These are phyloP conservation scores for Dactylellina sp. DNA, from an alignment of 2,329 filamentous ascomycete species.

Conservation along the genomic window DNA sequence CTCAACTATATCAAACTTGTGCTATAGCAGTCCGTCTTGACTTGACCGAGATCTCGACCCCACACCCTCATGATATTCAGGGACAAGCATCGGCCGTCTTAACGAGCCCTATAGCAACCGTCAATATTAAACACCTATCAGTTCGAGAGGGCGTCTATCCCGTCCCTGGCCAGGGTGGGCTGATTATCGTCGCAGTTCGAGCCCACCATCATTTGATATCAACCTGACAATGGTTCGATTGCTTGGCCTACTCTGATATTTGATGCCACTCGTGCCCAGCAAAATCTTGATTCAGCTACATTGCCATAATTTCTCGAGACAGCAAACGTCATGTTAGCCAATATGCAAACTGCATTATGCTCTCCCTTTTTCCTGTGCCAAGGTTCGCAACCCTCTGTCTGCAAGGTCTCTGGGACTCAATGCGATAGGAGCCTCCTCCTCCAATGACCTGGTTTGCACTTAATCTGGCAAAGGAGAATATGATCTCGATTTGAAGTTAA, in stretches of 20 bases:
- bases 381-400: constrained; percentile 4
- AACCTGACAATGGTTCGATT: constrained; percentile 40
- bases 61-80: constrained; percentile 37
- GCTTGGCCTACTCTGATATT: constrained; percentile 5
- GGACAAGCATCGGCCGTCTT: constrained; percentile 29
- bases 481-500: constrained; percentile 42
- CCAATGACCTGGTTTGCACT: constrained; percentile 37
- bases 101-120: constrained; percentile 27
- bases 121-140: constrained; percentile 24
- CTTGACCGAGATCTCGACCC: constrained; percentile 22
- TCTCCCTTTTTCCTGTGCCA: constrained; percentile 2
- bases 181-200: constrained; percentile 37
- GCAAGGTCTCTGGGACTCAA: neutral
- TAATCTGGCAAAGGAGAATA: constrained; percentile 33
- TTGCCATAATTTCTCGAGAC: constrained; percentile 2
- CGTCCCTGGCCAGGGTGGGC: constrained; percentile 20
- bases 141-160: constrained; percentile 38
- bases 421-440: neutral
- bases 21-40: constrained; percentile 15
- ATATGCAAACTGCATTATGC: constrained; percentile 6
- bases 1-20: constrained; percentile 4
- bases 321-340: constrained; percentile 11
- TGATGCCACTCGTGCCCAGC: constrained; percentile 1
- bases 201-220: constrained; percentile 50
- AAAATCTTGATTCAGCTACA: constrained; percentile 7